These are phyloP conservation scores for Neolentinus lepideus DNA, from an alignment of 1,284 basidiomycete species.

Conservation along the genomic window DNA sequence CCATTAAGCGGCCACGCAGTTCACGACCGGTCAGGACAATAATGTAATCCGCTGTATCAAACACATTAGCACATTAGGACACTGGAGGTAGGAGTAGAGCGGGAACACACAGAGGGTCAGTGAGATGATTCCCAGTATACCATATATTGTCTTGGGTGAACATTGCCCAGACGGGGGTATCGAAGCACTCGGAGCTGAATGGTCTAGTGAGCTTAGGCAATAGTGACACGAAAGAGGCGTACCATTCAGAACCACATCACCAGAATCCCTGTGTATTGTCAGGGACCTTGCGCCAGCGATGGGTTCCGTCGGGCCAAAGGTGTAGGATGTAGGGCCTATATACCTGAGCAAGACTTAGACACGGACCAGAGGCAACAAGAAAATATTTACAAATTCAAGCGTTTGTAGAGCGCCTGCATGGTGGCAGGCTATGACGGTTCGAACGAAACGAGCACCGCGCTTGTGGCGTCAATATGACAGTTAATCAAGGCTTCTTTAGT, in stretches of 20 bases:
- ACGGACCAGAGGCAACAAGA: constrained; percentile 4
- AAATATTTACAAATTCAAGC: constrained; percentile 52
- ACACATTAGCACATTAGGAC: constrained; percentile 4
- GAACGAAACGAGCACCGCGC: background rate
- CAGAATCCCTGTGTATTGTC: constrained; percentile 63
- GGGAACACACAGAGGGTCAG: constrained; percentile 71
- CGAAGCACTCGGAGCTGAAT: constrained; percentile 43
- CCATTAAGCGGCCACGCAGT: constrained; percentile 73
- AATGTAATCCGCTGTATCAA: constrained; percentile 79
- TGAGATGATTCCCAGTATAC: constrained; percentile 82
- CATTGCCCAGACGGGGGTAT: constrained; percentile 39
- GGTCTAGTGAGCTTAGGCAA: constrained; percentile 3
- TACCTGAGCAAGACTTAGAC: constrained; percentile 35
- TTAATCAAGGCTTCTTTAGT: background rate
- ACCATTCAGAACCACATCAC: constrained; percentile 69
- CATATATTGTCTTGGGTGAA: constrained; percentile 64
- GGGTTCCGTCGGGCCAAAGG: constrained; percentile 62
- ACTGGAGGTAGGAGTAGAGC: background rate
- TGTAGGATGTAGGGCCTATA: constrained; percentile 67
- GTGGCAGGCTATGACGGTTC: constrained; percentile 16
- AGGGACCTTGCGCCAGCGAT: constrained; percentile 51
- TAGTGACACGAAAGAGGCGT: constrained; percentile 18
- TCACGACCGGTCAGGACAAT: constrained; percentile 85
- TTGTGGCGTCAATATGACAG: background rate
- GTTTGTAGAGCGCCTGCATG: constrained; percentile 66